Conservation (phyloP, 106 monocot species). For the Hemerocallis citrina region DNA sequence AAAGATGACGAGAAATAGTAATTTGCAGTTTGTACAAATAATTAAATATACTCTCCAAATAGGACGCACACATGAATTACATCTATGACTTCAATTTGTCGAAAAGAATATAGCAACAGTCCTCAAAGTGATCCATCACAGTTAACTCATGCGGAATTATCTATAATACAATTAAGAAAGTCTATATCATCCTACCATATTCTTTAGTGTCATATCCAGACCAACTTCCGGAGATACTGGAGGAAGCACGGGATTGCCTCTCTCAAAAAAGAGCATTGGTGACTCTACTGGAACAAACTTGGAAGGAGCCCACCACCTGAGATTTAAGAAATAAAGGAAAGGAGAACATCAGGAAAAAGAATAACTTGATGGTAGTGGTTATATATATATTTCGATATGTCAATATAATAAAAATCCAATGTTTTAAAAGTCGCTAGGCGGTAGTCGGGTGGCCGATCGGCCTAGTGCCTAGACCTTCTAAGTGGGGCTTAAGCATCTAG, state of each 20-base stretch:
- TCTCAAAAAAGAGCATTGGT: conserved; percentile 93
- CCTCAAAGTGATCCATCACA: neutral
- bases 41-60: neutral
- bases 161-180: neutral
- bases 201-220: conserved; percentile 61
- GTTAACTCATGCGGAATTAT: neutral
- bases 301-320: conserved; percentile 96
- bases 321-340: conserved; percentile 6
- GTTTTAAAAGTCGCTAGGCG: no score
- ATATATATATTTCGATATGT: no score
- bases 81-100: neutral
- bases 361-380: no score
- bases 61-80: neutral
- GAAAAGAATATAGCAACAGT: neutral
- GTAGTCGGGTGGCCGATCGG: no score
- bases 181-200: conserved; percentile 54
- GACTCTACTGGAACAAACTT: conserved; percentile 86
- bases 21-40: neutral
- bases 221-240: conserved; percentile 60
- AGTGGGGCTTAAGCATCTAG: no score
- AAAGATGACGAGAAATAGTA: neutral
- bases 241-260: conserved; percentile 65
- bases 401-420: no score
- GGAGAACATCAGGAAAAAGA: neutral
- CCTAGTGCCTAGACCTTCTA: no score